phyloP scores from a whole-genome alignment of 2,329 filamentous ascomycete species.

The Magnaporthales sp. region DNA sequence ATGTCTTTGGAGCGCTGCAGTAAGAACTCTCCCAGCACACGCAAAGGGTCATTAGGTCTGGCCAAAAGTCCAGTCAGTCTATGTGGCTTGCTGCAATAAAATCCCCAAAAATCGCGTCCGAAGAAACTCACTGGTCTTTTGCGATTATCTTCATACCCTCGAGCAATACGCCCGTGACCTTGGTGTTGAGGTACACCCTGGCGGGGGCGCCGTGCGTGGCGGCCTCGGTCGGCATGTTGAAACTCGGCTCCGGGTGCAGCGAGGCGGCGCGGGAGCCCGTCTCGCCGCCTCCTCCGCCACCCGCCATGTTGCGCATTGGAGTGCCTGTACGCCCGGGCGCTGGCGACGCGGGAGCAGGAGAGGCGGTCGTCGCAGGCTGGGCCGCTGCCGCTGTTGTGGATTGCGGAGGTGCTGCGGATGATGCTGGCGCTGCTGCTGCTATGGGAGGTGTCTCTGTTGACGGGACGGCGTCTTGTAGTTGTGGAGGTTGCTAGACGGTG shows the following conservation, averaged over 20 bases:
- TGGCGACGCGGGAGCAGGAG: slow-evolving; percentile 21
- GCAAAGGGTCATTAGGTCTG: slow-evolving; percentile 60
- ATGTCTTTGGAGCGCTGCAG: slow-evolving; percentile 59
- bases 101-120: slow-evolving; percentile 1
- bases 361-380: background rate
- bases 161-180: slow-evolving; percentile 57
- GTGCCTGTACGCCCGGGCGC: slow-evolving; percentile 37
- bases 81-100: background rate
- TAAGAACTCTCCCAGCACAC: slow-evolving; percentile 61
- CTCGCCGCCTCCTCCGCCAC: background rate
- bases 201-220: slow-evolving; percentile 59
- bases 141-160: slow-evolving; percentile 69
- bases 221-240: slow-evolving; percentile 50
- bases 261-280: slow-evolving; percentile 45
- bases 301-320: slow-evolving; percentile 25
- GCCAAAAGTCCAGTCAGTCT: background rate
- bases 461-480: background rate
- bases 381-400: background rate
- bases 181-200: slow-evolving; percentile 62
- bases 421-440: background rate
- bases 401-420: background rate
- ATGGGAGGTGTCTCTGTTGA: background rate
- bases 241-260: slow-evolving; percentile 40
- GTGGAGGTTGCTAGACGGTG: background rate
- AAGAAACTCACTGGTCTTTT: slow-evolving; percentile 54